Evolutionary conservation across 1,284 basidiomycete genomes (phyloP).

Genomic region (Fomitiporia mediterranea): DNA sequence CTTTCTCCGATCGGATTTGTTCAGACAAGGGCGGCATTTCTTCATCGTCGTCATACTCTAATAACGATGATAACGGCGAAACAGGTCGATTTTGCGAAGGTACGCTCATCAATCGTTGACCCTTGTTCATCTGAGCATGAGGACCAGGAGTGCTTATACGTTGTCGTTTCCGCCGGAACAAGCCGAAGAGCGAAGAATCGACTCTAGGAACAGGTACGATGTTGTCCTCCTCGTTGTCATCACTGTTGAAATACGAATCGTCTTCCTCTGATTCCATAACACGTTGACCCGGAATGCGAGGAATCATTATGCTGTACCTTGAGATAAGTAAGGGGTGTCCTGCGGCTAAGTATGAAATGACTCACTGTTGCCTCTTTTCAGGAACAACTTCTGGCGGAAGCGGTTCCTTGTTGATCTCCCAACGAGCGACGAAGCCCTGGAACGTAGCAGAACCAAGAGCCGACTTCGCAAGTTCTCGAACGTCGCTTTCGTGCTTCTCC

Average conservation of each 20-base stretch:
- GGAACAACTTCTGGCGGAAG: slow-evolving; percentile 49
- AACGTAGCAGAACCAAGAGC: slow-evolving; percentile 67
- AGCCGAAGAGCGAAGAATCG: slow-evolving; percentile 4
- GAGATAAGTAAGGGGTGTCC: slow-evolving; percentile 8
- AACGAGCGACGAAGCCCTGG: slow-evolving; percentile 68
- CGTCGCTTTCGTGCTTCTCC: slow-evolving; percentile 63
- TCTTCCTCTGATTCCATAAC: slow-evolving; percentile 72
- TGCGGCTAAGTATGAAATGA: slow-evolving; percentile 19
- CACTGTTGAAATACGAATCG: slow-evolving; percentile 83
- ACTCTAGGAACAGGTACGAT: slow-evolving; percentile 2
- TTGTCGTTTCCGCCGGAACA: slow-evolving; percentile 27
- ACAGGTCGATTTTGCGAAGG: slow-evolving; percentile 42
- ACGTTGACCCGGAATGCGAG: slow-evolving; percentile 33
- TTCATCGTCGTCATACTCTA: slow-evolving; percentile 69
- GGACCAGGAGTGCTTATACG: slow-evolving; percentile 12
- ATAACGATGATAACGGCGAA: slow-evolving; percentile 52
- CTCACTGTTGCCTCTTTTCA: slow-evolving; percentile 49
- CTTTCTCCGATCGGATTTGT: slow-evolving; percentile 7
- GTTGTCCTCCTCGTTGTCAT: slow-evolving; percentile 66
- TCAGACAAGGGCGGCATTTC: slow-evolving; percentile 31
- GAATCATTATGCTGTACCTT: slow-evolving; percentile 15
- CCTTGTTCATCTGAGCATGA: slow-evolving; percentile 22
- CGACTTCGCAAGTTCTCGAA: slow-evolving; percentile 62
- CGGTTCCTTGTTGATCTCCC: slow-evolving; percentile 89
- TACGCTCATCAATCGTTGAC: slow-evolving; percentile 35